Evolutionary conservation across 2,329 filamentous ascomycete genomes (phyloP), one percentile per base, ranked within the genome.

Genomic region (Fusarium subglutinans): DNA sequence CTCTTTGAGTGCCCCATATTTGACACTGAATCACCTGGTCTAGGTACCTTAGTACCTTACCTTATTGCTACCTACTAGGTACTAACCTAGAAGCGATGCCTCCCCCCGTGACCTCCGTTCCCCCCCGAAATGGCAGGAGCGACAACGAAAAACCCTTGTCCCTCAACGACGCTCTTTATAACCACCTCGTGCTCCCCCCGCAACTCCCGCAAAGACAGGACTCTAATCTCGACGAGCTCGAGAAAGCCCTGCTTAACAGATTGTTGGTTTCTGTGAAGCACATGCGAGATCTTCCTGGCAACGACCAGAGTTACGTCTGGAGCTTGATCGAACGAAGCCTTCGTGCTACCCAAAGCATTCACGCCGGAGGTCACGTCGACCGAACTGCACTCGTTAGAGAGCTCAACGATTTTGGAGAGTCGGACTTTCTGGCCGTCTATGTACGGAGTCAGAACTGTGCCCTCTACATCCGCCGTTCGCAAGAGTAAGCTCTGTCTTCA

Each of bases 391-490:
- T 78, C 30, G 37, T 60, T 30, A 40, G 67, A 44, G 76, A 78
- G 24, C 45, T 78, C 22, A 67, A 61, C 15, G 40, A 55, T 14
- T 60, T 78, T 9, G 63, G 47, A 41, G 62, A 72, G 22, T 51
- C 50, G 0, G 74, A 76, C 22, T 78, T 78, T 10, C 28, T 78
- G 7, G 41, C 74, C 11, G 61, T 78, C 14, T 66, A 78, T 59
- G 64, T 71, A 8, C 62, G 59, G 18, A 70, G 65, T n/a, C 81
- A 83, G 53, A 83, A 83, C 57, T 79, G 81, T 6, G 81, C 74
- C 8, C 60, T 83, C 11, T 75, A 81, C 26, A 75, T 82, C 14
- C 75, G 77, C 12, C 74, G 77, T 5, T 56, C 68, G 2, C 57
- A 75, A 30, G 78, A 80, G 80, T 81, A 59, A 74, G 80, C 75